These are phyloP conservation scores for Proliferodiscus dingleyae DNA, from an alignment of 2,329 filamentous ascomycete species.

Conservation along the genomic window DNA sequence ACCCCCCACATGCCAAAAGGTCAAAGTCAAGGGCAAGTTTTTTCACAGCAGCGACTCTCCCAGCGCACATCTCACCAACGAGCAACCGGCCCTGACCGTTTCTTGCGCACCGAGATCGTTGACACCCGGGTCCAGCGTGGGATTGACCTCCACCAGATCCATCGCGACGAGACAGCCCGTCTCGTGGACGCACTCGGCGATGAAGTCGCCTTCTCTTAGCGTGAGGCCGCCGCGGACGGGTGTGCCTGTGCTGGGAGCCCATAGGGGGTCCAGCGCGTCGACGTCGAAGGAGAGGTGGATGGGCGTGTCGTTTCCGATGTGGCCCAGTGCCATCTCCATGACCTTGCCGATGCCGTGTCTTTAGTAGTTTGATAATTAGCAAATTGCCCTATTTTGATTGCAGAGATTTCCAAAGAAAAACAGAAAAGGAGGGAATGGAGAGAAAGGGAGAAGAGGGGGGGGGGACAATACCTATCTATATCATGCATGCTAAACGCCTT, in stretches of 20 bases:
- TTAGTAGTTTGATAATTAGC: too few species aligned
- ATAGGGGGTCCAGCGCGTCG: slow-evolving; percentile 91
- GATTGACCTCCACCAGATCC: slow-evolving; percentile 80
- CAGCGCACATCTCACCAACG: slow-evolving; percentile 82
- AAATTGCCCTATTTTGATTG: too few species aligned
- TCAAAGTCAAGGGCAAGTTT: too few species aligned
- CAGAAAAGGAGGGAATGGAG: too few species aligned
- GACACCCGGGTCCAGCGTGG: slow-evolving; percentile 55
- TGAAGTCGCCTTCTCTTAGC: slow-evolving; percentile 92
- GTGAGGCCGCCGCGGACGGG: slow-evolving; percentile 91
- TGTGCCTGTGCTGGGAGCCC: slow-evolving; percentile 93
- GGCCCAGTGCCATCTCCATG: slow-evolving; percentile 96
- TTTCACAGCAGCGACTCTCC: slow-evolving; percentile 85
- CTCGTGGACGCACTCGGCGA: slow-evolving; percentile 81
- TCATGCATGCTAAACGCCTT: slow-evolving; percentile 99
- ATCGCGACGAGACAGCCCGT: slow-evolving; percentile 74
- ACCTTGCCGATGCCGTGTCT: slow-evolving; percentile 91
- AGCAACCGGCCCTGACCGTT: slow-evolving; percentile 86
- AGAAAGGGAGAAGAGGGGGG: too few species aligned
- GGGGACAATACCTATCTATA: slow-evolving; percentile 66
- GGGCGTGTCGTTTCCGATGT: slow-evolving; percentile 90
- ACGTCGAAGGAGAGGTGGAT: slow-evolving; percentile 98
- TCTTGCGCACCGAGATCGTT: slow-evolving; percentile 65
- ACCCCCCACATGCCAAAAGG: too few species aligned
- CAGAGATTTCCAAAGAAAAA: too few species aligned